A percentile compares a stretch with the other conserved stretches of the same genome.
Conservation (phyloP, 306 rosid species). For the Vicia sativa region DNA sequence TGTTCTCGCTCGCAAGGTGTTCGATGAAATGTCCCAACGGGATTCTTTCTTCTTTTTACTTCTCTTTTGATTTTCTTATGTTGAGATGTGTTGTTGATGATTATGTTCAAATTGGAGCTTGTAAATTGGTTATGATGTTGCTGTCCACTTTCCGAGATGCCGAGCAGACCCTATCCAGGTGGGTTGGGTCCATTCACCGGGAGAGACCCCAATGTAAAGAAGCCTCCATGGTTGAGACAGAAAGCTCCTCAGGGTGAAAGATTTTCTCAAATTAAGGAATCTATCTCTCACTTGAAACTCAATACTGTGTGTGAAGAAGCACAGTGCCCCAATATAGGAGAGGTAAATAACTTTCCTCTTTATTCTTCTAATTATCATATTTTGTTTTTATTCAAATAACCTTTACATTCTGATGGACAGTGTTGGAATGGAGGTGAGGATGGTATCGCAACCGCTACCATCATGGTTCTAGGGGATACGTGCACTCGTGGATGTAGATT, state of each 20-base stretch:
- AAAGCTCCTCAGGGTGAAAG: slow-evolving; percentile 73
- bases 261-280: slow-evolving; percentile 53
- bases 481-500: slow-evolving; percentile 96
- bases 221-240: slow-evolving; percentile 81
- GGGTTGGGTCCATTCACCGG: slow-evolving; percentile 69
- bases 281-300: slow-evolving; percentile 68
- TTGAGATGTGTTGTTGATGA: no score
- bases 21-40: no score
- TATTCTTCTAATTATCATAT: background rate
- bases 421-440: slow-evolving; percentile 98
- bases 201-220: slow-evolving; percentile 70
- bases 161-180: slow-evolving; percentile 47
- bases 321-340: slow-evolving; percentile 85
- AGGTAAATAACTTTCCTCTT: slow-evolving; percentile 52
- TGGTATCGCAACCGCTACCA: slow-evolving; percentile 93
- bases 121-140: no score
- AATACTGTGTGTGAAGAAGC: slow-evolving; percentile 86
- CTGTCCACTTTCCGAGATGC: no score
- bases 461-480: slow-evolving; percentile 97
- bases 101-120: no score
- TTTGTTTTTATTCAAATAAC: no score
- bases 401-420: slow-evolving; percentile 38
- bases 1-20: no score
- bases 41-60: no score
- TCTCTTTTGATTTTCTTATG: no score